Evolutionary conservation across 1,284 basidiomycete genomes (phyloP), one percentile per base, ranked within the genome.

Genomic region (Chondrostereum purpureum): DNA sequence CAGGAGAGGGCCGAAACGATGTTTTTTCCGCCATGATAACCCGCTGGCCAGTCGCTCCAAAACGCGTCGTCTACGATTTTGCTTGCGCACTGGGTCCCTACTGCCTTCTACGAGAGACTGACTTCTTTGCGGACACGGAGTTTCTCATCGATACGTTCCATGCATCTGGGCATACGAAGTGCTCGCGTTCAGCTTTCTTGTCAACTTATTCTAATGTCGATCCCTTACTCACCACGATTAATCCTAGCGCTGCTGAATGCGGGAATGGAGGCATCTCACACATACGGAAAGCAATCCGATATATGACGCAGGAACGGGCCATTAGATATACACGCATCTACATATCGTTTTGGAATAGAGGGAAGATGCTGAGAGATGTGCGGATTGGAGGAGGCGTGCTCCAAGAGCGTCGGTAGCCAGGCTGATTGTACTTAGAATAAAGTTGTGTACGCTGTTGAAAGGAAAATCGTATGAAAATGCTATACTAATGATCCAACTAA

Each of bases 111-210:
- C 39, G 58, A 3, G 59, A 66, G 43, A 53, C 56, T 0, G 38
- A 53, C 10, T 64, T 59, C 43, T 66, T 66, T 52, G 41, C 42
- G 5, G 23, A 61, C 16, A 66, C 58, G 10, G 45, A 51, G 6
- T 67, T 67, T 33, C 31, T 60, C 6, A 62, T 67, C 39, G 61
- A 67, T 39, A 46, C 55, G n/a, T 57, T 66, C 10, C 63, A 66
- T 50, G 47, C 56, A 1, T 36, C 42, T 2, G 61, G 56, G 1
- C 63, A 67, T 39, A 58, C 55, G 5, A 55, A 55, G 31, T 65
- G 61, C 31, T 44, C 53, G 3, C 41, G 43, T 13, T 54, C 62
- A 0, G 51, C 57, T 14, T 64, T 63, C 46, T 50, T 61, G 11
- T 51, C 52, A 19, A 59, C 49, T 11, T 58, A 62, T 40, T 44